Percentiles rank a stretch among this genome's conserved stretches.
These are phyloP conservation scores for Paraglomus brasilianum DNA, from an alignment of 192 early-diverging fungal species.

Conservation along the genomic window DNA sequence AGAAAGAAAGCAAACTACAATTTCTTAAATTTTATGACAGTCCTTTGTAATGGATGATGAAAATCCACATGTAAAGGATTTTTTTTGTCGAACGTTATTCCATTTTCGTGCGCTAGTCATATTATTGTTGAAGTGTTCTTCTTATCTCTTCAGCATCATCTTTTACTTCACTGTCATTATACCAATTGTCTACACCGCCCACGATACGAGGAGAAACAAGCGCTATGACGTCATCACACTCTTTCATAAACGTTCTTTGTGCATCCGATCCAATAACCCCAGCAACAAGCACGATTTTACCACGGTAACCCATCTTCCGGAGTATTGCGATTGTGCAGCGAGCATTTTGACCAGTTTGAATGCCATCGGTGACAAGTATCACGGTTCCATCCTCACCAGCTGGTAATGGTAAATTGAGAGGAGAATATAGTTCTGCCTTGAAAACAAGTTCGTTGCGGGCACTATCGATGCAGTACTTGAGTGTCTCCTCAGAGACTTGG, in stretches of 20 bases:
- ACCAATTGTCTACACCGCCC: constrained; percentile 2
- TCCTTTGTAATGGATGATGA: too few relatives aligned
- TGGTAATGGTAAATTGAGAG: constrained; percentile 14
- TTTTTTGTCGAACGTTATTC: too few relatives aligned
- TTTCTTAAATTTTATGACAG: too few relatives aligned
- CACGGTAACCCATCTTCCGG: constrained; percentile 6
- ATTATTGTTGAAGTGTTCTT: too few relatives aligned
- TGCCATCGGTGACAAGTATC: constrained; percentile 23
- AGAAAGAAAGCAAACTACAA: too few relatives aligned
- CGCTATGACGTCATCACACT: constrained; percentile 9
- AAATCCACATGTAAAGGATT: too few relatives aligned
- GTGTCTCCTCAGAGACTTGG: too few relatives aligned
- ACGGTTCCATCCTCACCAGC: background rate
- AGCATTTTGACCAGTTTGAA: constrained; percentile 27
- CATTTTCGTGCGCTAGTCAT: too few relatives aligned
- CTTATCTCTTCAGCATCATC: too few relatives aligned
- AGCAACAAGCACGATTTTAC: constrained; percentile 24
- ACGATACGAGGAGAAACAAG: constrained; percentile 8
- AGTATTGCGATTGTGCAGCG: background rate
- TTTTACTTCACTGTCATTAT: too few relatives aligned
- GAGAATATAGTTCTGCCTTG: background rate
- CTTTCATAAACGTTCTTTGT: constrained; percentile 24
- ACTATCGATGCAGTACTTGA: background rate
- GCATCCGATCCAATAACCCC: constrained; percentile 29
- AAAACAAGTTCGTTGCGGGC: background rate